phyloP scores from a whole-genome alignment of 2,329 filamentous ascomycete species.

The Ophiocordyceps polyrhachis-furcata region DNA sequence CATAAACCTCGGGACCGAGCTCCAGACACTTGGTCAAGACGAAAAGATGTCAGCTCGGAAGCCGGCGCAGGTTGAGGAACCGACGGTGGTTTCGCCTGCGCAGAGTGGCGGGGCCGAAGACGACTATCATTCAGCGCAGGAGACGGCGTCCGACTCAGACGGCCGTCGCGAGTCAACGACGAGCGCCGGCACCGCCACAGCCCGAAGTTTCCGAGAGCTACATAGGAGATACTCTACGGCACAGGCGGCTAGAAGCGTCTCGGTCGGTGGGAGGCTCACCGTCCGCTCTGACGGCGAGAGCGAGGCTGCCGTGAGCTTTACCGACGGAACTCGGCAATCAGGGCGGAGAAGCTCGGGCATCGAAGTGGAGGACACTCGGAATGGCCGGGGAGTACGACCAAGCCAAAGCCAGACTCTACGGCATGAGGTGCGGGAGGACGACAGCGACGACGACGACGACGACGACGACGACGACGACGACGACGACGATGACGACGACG shows the following conservation, averaged over 20 bases:
- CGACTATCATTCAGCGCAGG: constrained; percentile 34
- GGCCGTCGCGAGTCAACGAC: constrained; percentile 41
- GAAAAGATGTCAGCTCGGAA: constrained; percentile 51
- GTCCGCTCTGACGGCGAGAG: constrained; percentile 40
- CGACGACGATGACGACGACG: background rate
- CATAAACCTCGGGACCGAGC: constrained; percentile 86
- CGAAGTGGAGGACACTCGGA: background rate
- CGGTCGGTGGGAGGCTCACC: constrained; percentile 21
- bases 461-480: constrained; percentile 8
- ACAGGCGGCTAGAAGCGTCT: constrained; percentile 23
- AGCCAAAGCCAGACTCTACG: constrained; percentile 10
- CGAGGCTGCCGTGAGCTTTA: constrained; percentile 39
- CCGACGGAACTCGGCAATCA: constrained; percentile 7
- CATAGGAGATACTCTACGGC: constrained; percentile 40
- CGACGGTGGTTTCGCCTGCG: constrained; percentile 15
- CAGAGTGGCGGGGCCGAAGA: constrained; percentile 19
- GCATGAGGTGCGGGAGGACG: constrained; percentile 9
- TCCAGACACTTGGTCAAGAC: constrained; percentile 59
- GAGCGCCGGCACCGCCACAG: constrained; percentile 48
- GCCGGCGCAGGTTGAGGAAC: constrained; percentile 22
- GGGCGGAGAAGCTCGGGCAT: background rate
- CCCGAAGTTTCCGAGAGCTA: constrained; percentile 43
- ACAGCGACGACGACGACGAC: constrained; percentile 7
- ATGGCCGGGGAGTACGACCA: background rate
- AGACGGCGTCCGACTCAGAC: constrained; percentile 21